These are phyloP conservation scores for Globisporangium yorkense DNA, from an alignment of 352 stramenopile genomes.

Conservation along the genomic window DNA sequence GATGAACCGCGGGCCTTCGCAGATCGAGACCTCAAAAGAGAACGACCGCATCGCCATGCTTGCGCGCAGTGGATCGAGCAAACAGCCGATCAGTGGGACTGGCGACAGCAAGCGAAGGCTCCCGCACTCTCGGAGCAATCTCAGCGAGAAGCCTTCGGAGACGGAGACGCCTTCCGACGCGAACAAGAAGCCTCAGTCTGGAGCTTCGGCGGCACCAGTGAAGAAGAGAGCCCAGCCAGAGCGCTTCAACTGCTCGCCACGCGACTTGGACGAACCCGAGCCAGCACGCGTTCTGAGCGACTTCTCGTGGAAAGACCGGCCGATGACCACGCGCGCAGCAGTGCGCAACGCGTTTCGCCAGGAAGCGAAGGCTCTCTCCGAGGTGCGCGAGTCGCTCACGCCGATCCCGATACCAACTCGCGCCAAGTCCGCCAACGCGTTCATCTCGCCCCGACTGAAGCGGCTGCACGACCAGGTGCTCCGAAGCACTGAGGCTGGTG, in stretches of 20 bases:
- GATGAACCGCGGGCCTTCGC: slow-evolving; percentile 29
- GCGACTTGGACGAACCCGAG: neutral
- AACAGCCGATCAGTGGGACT: neutral
- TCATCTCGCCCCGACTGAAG: slow-evolving; percentile 36
- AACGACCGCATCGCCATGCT: slow-evolving; percentile 14
- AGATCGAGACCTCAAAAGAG: slow-evolving; percentile 25
- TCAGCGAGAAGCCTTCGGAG: neutral
- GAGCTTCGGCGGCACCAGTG: neutral
- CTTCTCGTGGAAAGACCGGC: slow-evolving; percentile 42
- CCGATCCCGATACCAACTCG: slow-evolving; percentile 8
- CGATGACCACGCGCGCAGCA: slow-evolving; percentile 39
- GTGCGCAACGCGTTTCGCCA: slow-evolving; percentile 49
- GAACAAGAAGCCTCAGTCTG: neutral
- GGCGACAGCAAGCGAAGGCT: neutral
- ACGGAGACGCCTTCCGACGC: neutral
- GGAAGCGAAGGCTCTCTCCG: slow-evolving; percentile 24
- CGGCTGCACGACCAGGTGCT: slow-evolving; percentile 35
- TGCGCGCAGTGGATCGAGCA: neutral
- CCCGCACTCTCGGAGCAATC: neutral
- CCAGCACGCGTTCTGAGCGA: neutral
- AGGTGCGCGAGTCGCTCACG: slow-evolving; percentile 19
- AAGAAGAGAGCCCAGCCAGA: slow-evolving; percentile 3
- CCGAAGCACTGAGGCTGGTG: slow-evolving; percentile 19
- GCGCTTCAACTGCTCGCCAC: neutral
- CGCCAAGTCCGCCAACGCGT: slow-evolving; percentile 9